Evolutionary conservation across 2,329 filamentous ascomycete species (phyloP).

Genomic region (Fusarium sp.): DNA sequence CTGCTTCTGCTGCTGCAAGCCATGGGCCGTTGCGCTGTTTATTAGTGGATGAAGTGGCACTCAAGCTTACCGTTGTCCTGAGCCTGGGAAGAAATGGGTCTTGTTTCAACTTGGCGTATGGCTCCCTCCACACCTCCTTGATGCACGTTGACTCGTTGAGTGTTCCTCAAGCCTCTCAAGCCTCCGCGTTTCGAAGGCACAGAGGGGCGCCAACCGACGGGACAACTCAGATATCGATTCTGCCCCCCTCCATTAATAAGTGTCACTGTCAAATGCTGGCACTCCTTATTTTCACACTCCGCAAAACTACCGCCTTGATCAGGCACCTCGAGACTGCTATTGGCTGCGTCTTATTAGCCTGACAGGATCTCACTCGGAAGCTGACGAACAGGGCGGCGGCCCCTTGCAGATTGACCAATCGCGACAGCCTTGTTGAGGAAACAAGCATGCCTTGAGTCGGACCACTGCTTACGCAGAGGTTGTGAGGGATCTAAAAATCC

Average conservation of each 20-base stretch:
- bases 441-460: slow-evolving; percentile 28
- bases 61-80: slow-evolving; percentile 21
- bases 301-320: slow-evolving; percentile 26
- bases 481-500: slow-evolving; percentile 12
- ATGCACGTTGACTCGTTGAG: slow-evolving; percentile 35
- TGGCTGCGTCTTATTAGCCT: slow-evolving; percentile 45
- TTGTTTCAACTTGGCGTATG: slow-evolving; percentile 39
- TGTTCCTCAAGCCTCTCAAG: slow-evolving; percentile 29
- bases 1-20: slow-evolving; percentile 30
- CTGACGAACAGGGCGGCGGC: slow-evolving; percentile 39
- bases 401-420: slow-evolving; percentile 47
- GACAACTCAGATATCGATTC: slow-evolving; percentile 36
- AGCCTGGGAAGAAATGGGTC: slow-evolving; percentile 35
- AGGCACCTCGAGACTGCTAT: slow-evolving; percentile 40
- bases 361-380: slow-evolving; percentile 43
- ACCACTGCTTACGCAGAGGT: slow-evolving; percentile 25
- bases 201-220: slow-evolving; percentile 18
- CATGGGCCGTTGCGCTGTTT: slow-evolving; percentile 25
- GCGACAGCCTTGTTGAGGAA: slow-evolving; percentile 25
- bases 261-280: slow-evolving; percentile 9
- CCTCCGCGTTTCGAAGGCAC: slow-evolving; percentile 38
- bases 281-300: slow-evolving; percentile 26
- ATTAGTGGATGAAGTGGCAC: slow-evolving; percentile 35
- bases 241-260: slow-evolving; percentile 18
- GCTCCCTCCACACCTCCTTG: slow-evolving; percentile 37